Evolutionary conservation across 2,329 filamentous ascomycete genomes (phyloP).

Genomic region (Colletotrichum camelliae): DNA sequence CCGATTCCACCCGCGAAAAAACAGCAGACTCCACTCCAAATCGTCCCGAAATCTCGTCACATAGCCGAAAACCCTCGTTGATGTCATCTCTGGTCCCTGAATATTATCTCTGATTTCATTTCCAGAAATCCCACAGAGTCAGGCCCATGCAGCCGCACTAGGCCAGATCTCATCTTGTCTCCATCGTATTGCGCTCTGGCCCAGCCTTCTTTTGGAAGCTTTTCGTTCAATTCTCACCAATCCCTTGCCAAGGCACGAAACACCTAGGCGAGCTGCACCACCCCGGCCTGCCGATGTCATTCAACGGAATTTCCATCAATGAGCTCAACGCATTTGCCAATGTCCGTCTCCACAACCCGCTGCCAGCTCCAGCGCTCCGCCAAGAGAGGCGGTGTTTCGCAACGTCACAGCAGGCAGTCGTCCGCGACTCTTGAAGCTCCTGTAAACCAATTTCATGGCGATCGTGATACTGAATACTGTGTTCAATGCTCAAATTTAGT

Average conservation of each 20-base stretch:
- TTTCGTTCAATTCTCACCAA: neutral
- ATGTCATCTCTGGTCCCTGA: constrained; percentile 13
- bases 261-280: neutral
- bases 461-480: neutral
- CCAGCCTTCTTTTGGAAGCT: neutral
- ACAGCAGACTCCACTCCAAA: constrained; percentile 7
- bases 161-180: neutral
- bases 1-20: constrained; percentile 20
- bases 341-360: neutral
- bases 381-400: neutral
- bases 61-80: constrained; percentile 23
- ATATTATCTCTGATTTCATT: neutral
- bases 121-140: neutral
- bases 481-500: neutral
- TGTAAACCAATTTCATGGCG: neutral
- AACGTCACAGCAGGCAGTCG: neutral
- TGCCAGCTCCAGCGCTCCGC: neutral
- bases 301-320: constrained; percentile 12
- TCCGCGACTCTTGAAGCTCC: neutral
- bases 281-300: neutral
- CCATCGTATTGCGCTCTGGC: neutral
- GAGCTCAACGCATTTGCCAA: constrained; percentile 11
- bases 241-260: neutral
- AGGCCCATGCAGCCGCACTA: neutral
- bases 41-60: constrained; percentile 11